Base-by-base conservation (phyloP, 768 basidiomycete genomes). In the Lactarius hengduanensis region DNA sequence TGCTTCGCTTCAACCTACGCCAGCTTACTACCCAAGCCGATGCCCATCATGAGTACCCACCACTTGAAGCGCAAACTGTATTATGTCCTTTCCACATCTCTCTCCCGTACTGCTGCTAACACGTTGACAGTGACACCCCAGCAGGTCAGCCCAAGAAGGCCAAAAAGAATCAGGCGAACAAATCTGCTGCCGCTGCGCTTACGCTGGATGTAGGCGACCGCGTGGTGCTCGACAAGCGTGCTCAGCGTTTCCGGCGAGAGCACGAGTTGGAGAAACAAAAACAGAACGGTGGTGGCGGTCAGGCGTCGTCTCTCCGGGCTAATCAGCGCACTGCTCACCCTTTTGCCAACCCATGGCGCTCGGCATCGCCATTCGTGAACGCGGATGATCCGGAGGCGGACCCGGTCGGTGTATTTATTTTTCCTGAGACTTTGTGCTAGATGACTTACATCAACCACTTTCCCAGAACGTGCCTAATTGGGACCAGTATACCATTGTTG, bases 401-500 rank as follows among this genome's bases (percentile, higher is more conserved):
- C 74, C 84, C 87, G 65, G 90, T 92, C 72, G 53, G 88, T 81
- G 58, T 9, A 69, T 62, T 18, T 59, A 61, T 36, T 67, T 22
- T 65, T 64, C 30, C 3, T 55, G 66, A 20, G 71, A 64, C 22
- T 71, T 10, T 38, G 64, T 60, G 66, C 34, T 60, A 22, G 9
- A 22, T n/a, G n/a, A 30, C 28, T 26, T 5, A 36, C 32, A 26
- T 38, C 15, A 50, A 56, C 56, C 57, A 18, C 30, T 59, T 54
- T 41, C 54, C 54, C 43, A 98, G 96, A 96, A 96, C 72, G 95
- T 96, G 10, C 89, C 94, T 61, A 89, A 96, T 74, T 99, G 97
- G 97, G 97, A 99, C 79, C 87, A 87, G 65, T 83, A 88, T 77
- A 98, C 96, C 8, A 98, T 99, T 72, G 94, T 96, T 63, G 97